Conservation (phyloP, 345 rosid genomes). For the Euphorbia lathyris region DNA sequence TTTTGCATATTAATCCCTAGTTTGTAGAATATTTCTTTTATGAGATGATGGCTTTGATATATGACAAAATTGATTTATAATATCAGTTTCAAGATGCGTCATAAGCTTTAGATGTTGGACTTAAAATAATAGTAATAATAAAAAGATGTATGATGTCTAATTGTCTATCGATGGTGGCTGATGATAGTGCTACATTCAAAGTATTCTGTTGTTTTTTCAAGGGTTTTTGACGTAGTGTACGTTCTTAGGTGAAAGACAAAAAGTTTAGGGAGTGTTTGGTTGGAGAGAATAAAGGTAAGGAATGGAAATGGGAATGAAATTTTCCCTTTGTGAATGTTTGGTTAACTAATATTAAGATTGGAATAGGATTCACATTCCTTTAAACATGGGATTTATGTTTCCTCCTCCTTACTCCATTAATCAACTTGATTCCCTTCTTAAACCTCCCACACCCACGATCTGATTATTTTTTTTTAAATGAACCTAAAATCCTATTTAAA, state of each 20-base stretch:
- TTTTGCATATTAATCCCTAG: not conserved
- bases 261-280: not conserved
- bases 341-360: too few relatives aligned
- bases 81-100: slow-evolving; percentile 1
- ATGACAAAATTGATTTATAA: not conserved
- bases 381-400: too few relatives aligned
- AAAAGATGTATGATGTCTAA: too few relatives aligned
- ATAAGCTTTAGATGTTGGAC: not conserved
- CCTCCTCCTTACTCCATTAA: too few relatives aligned
- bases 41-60: slow-evolving; percentile 2
- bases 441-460: too few relatives aligned
- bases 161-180: not conserved
- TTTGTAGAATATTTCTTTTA: not conserved
- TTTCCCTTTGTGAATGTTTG: too few relatives aligned
- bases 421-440: too few relatives aligned
- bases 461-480: too few relatives aligned
- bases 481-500: too few relatives aligned
- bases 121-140: too few relatives aligned
- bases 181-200: not conserved
- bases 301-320: too few relatives aligned
- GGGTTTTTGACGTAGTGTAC: not conserved
- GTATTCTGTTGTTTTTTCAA: not conserved
- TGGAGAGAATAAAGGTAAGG: not conserved
- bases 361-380: too few relatives aligned
- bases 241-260: slow-evolving; percentile 3